Conservation (phyloP, 1,284 basidiomycete species). For the Boletellus sp. region DNA sequence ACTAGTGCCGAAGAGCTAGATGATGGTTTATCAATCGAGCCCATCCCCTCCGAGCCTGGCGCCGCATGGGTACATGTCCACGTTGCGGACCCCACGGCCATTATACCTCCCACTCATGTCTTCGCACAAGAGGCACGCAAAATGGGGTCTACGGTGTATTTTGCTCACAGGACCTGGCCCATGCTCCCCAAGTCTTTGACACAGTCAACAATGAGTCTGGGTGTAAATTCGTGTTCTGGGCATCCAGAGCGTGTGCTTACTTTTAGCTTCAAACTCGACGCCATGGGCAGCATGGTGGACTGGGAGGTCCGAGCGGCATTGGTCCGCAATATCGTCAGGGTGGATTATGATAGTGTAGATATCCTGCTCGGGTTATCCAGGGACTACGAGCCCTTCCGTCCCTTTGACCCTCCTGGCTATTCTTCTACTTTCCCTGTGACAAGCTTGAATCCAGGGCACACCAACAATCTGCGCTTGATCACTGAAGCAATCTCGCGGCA, state of each 20-base stretch:
- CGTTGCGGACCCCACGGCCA: slow-evolving; percentile 87
- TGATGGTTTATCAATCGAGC: slow-evolving; percentile 87
- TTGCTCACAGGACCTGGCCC: slow-evolving; percentile 61
- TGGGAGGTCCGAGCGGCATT: slow-evolving; percentile 68
- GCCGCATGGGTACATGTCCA: slow-evolving; percentile 87
- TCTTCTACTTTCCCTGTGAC: slow-evolving; percentile 2
- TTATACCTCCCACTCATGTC: slow-evolving; percentile 68
- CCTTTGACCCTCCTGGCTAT: slow-evolving; percentile 37
- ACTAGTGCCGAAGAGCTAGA: slow-evolving; percentile 83
- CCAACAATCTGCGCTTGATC: slow-evolving; percentile 27
- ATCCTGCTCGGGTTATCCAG: slow-evolving; percentile 36
- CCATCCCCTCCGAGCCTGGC: slow-evolving; percentile 52
- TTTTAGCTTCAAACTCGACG: slow-evolving; percentile 76
- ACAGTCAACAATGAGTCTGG: slow-evolving; percentile 56
- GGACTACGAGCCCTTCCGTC: slow-evolving; percentile 31
- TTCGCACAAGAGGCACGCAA: slow-evolving; percentile 56
- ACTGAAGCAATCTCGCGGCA: slow-evolving; percentile 20
- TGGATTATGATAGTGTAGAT: slow-evolving; percentile 75
- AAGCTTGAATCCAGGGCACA: slow-evolving; percentile 39
- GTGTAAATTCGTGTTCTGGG: slow-evolving; percentile 36
- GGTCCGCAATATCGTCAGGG: slow-evolving; percentile 63
- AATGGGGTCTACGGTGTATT: slow-evolving; percentile 55
- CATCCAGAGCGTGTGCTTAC: slow-evolving; percentile 64
- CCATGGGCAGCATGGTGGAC: slow-evolving; percentile 66
- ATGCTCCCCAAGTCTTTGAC: slow-evolving; percentile 63